Conservation (phyloP, 2,329 filamentous ascomycete genomes). For the Aspergillus awamori region DNA sequence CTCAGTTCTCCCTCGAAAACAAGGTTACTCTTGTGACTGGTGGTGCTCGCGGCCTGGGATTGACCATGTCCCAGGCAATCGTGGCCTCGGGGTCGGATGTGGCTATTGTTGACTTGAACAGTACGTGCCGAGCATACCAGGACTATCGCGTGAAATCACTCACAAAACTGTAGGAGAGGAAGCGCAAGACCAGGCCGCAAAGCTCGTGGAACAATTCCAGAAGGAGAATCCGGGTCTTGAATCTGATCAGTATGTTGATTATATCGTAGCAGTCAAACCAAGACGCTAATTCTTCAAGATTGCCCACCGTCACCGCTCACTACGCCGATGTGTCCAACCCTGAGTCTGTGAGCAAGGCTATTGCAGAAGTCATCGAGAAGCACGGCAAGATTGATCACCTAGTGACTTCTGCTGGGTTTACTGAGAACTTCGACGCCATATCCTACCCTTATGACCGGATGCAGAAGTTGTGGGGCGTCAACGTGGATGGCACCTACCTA, state of each 20-base stretch:
- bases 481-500: slow-evolving; percentile 89
- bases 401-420: slow-evolving; percentile 95
- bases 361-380: slow-evolving; percentile 67
- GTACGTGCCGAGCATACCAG: slow-evolving; percentile 53
- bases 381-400: slow-evolving; percentile 88
- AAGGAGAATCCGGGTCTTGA: slow-evolving; percentile 76
- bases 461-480: slow-evolving; percentile 91
- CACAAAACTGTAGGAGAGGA: slow-evolving; percentile 67
- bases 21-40: slow-evolving; percentile 86
- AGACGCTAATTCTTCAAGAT: slow-evolving; percentile 43
- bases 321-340: slow-evolving; percentile 84
- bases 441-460: slow-evolving; percentile 89
- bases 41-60: slow-evolving; percentile 81
- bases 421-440: slow-evolving; percentile 91
- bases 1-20: slow-evolving; percentile 82
- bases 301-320: slow-evolving; percentile 86
- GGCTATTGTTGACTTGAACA: slow-evolving; percentile 91
- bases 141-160: background rate
- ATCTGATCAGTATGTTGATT: slow-evolving; percentile 51
- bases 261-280: background rate
- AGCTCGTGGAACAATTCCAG: slow-evolving; percentile 74
- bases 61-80: slow-evolving; percentile 91
- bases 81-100: slow-evolving; percentile 85
- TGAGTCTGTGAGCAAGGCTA: slow-evolving; percentile 73
- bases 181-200: slow-evolving; percentile 73